A percentile compares a stretch with the other conserved stretches of the same genome.
Conservation (phyloP, 345 rosid species). For the Mallotus nudiflorus region DNA sequence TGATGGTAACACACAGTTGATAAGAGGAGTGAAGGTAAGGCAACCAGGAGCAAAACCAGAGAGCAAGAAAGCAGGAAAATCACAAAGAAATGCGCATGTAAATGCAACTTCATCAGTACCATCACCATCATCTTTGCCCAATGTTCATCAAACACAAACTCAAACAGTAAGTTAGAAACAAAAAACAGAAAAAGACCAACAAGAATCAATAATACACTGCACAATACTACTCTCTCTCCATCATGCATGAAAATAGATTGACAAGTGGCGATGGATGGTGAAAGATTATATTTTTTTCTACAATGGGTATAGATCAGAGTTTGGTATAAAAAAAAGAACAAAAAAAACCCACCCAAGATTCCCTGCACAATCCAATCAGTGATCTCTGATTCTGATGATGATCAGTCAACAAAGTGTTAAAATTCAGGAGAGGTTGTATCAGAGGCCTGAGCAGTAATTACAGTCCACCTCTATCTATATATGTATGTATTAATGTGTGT, state of each 20-base stretch:
- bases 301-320: background rate
- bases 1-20: slow-evolving; percentile 59
- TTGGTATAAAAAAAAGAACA: background rate
- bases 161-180: slow-evolving; percentile 30
- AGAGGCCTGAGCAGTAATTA: no score
- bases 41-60: slow-evolving; percentile 64
- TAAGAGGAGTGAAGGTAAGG: slow-evolving; percentile 96
- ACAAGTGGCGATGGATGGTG: slow-evolving; percentile 40
- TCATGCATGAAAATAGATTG: slow-evolving; percentile 43
- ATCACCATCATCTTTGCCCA: no score
- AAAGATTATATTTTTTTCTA: slow-evolving; percentile 12
- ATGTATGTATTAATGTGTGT: no score
- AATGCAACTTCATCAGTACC: slow-evolving; percentile 34
- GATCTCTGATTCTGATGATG: background rate
- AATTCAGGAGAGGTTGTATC: no score
- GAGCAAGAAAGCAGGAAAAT: slow-evolving; percentile 63
- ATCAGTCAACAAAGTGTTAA: slow-evolving; percentile 10
- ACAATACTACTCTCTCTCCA: slow-evolving; percentile 23
- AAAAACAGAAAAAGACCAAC: slow-evolving; percentile 4
- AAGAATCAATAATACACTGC: slow-evolving; percentile 19
- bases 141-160: slow-evolving; percentile 12
- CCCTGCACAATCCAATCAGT: background rate
- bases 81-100: slow-evolving; percentile 51
- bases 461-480: no score
- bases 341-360: slow-evolving; percentile 21